Evolutionary conservation across 139 green algal species (phyloP), one percentile per base, ranked within the genome.

Genomic region (Coelastrella sp.): DNA sequence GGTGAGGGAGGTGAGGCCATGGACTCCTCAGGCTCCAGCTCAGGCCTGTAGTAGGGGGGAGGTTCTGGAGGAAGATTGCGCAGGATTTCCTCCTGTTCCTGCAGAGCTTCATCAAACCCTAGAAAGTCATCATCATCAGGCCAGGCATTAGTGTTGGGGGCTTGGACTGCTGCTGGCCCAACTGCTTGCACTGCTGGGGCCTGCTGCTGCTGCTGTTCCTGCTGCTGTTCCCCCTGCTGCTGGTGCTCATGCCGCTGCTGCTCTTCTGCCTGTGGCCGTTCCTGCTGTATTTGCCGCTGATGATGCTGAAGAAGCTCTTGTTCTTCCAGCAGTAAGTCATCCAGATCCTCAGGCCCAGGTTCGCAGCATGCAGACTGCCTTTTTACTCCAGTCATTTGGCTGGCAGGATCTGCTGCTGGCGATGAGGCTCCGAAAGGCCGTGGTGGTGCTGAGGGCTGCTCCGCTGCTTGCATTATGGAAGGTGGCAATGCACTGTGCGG

Each of bases 151-250:
- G 57, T 7, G 57, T 73, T 32, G 54, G 2, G 54, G 20, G 61
- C 4, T 56, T 19, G n/a, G 60, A 22, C 22, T 87, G 78, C 17
- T 78, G 61, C 5, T 10, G 16, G 47, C 65, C 23, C 68, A 11
- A 66, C 83, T 88, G 83, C 83, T 88, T 73, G 57, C 59, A 10
- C 68, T 81, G 68, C 84, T 11, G 17, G 59, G 47, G 23, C 4
- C 56, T 61, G 86, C 60, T 80, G 22, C 74, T 60, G 7, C 7
- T 14, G 3, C 14, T 85, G 86, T 64, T 85, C 58, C 59, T 76
- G 85, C 60, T 84, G 56, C 7, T 84, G 74, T 22, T 73, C 56
- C 73, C 23, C 54, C n/a, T 83, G 58, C 54, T 73, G 57, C 57
- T 76, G 73, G 8, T 61, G 61, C 7, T 16, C 8, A 10, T 56